Evolutionary conservation across 345 rosid species (phyloP).

Genomic region (Salix suchowensis): DNA sequence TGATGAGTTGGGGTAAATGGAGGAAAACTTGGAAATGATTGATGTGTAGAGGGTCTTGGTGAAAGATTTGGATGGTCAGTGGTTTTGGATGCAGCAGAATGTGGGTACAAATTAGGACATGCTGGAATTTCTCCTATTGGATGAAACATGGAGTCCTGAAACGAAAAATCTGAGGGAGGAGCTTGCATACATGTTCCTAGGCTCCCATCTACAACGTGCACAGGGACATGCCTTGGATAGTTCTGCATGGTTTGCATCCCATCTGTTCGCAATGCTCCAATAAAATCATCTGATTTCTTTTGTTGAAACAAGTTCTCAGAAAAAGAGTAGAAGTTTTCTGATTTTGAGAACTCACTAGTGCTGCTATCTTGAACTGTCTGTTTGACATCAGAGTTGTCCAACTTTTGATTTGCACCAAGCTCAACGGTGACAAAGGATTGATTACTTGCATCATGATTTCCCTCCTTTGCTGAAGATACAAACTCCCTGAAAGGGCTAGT

Average conservation of each 20-base stretch:
- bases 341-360: slow-evolving; percentile 40
- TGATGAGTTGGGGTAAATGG: slow-evolving; percentile 39
- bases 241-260: slow-evolving; percentile 48
- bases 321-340: slow-evolving; percentile 34
- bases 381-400: slow-evolving; percentile 33
- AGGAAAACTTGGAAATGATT: slow-evolving; percentile 51
- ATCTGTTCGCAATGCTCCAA: slow-evolving; percentile 28
- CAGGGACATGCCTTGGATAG: slow-evolving; percentile 68
- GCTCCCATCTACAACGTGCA: slow-evolving; percentile 57
- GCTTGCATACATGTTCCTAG: slow-evolving; percentile 37
- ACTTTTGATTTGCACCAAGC: slow-evolving; percentile 27
- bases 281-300: slow-evolving; percentile 29
- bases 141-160: slow-evolving; percentile 45
- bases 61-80: slow-evolving; percentile 41
- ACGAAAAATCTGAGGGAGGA: slow-evolving; percentile 37
- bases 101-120: slow-evolving; percentile 32
- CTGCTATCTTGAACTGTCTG: slow-evolving; percentile 48
- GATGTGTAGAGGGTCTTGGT: slow-evolving; percentile 35
- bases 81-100: slow-evolving; percentile 54
- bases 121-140: slow-evolving; percentile 44
- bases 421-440: slow-evolving; percentile 27
- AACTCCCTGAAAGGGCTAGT: slow-evolving; percentile 54
- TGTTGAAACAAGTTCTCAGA: slow-evolving; percentile 34
- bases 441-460: slow-evolving; percentile 25
- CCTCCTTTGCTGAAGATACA: slow-evolving; percentile 49